A percentile compares a stretch with the other conserved stretches of the same genome.
Evolutionary conservation across 1,139 yeast species (phyloP).

Genomic region (Fermentozyma sake): DNA sequence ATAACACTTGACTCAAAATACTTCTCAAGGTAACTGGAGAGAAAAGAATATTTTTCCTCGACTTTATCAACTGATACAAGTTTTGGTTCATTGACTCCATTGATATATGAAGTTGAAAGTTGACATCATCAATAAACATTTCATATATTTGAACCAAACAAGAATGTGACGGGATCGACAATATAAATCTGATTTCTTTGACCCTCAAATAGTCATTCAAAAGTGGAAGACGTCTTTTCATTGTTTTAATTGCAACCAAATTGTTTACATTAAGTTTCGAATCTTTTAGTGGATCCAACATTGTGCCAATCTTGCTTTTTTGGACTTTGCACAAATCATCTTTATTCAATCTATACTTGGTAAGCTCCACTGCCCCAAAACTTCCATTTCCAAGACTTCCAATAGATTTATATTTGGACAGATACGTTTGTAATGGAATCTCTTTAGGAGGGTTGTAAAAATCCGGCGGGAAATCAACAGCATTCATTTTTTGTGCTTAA

Average conservation of each 20-base stretch:
- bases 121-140: constrained; percentile 62
- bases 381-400: constrained; percentile 69
- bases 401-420: constrained; percentile 45
- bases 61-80: constrained; percentile 65
- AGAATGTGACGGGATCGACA: constrained; percentile 66
- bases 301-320: constrained; percentile 32
- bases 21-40: constrained; percentile 58
- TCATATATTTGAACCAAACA: constrained; percentile 73
- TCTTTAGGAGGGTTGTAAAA: constrained; percentile 16
- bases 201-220: constrained; percentile 57
- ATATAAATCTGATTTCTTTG: constrained; percentile 72
- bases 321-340: constrained; percentile 7
- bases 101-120: constrained; percentile 65
- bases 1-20: constrained; percentile 64
- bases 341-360: constrained; percentile 32
- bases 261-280: constrained; percentile 13
- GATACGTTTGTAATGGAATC: constrained; percentile 39
- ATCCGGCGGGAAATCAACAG: too few relatives aligned
- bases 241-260: constrained; percentile 80
- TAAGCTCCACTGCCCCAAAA: constrained; percentile 69
- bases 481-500: too few relatives aligned
- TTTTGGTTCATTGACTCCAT: constrained; percentile 90
- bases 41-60: constrained; percentile 48
- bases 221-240: constrained; percentile 51
- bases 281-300: constrained; percentile 44